Percentiles rank a stretch among this genome's conserved stretches.
These are phyloP conservation scores for Dictyostelium discoideum DNA, from an alignment of 78 protist genomes.

Conservation along the genomic window DNA sequence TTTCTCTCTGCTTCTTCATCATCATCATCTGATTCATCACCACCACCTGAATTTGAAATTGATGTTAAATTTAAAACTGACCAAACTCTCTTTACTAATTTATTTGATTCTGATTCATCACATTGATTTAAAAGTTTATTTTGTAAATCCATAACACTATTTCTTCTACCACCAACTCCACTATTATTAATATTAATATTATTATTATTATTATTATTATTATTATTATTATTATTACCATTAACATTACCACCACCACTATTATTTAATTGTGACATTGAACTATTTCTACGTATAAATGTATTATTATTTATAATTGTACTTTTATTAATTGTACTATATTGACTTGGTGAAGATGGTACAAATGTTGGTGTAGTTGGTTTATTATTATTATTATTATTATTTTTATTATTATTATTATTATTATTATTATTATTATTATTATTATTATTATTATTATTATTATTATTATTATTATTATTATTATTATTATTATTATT, in stretches of 20 bases:
- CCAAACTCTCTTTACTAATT: conserved; percentile 72
- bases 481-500: not conserved
- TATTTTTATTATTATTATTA: not conserved
- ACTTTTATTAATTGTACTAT: not conserved
- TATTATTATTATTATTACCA: not conserved
- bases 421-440: not conserved
- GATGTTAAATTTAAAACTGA: conserved; percentile 54
- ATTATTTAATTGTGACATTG: conserved; percentile 24
- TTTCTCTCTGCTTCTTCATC: conserved; percentile 10
- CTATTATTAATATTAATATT: not conserved
- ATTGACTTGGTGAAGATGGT: not conserved
- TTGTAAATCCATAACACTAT: conserved; percentile 6
- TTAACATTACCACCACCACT: not conserved
- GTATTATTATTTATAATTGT: conserved; percentile 11
- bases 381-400: not conserved
- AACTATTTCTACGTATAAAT: conserved; percentile 25
- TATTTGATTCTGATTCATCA: conserved; percentile 45
- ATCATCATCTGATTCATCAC: not conserved
- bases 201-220: not conserved
- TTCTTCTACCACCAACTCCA: not conserved
- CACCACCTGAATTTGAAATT: conserved; percentile 32
- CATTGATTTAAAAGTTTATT: conserved; percentile 8
- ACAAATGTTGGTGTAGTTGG: not conserved
- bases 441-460: not conserved
- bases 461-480: not conserved